Evolutionary conservation across 768 basidiomycete genomes (phyloP).

Genomic region (Hericium alpestre): DNA sequence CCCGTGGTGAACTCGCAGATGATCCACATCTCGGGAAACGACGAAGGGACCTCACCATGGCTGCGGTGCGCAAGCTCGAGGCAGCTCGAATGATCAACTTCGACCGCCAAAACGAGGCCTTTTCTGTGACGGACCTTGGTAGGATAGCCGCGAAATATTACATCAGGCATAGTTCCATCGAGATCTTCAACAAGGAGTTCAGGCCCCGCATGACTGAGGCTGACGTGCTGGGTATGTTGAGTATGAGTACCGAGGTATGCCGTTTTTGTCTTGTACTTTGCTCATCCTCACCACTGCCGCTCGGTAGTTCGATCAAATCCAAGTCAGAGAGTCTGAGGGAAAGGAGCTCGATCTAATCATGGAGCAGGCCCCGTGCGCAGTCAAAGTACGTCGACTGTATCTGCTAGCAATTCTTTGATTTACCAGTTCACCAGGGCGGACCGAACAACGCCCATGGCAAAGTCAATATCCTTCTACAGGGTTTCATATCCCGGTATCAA

Average conservation of each 20-base stretch:
- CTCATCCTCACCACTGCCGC: not conserved
- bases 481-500: slow-evolving; percentile 68
- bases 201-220: slow-evolving; percentile 83
- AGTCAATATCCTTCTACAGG: slow-evolving; percentile 91
- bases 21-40: slow-evolving; percentile 67
- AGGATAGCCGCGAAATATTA: slow-evolving; percentile 96
- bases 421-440: slow-evolving; percentile 40
- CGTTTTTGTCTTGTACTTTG: not conserved
- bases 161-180: slow-evolving; percentile 75
- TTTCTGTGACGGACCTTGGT: slow-evolving; percentile 83
- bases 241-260: slow-evolving; percentile 81
- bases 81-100: slow-evolving; percentile 75
- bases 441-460: slow-evolving; percentile 63
- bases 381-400: slow-evolving; percentile 41
- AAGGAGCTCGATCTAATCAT: slow-evolving; percentile 69
- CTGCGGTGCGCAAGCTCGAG: slow-evolving; percentile 58
- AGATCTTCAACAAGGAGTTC: slow-evolving; percentile 75
- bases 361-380: slow-evolving; percentile 65
- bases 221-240: slow-evolving; percentile 77
- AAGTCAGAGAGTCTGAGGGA: slow-evolving; percentile 82
- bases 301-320: slow-evolving; percentile 83
- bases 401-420: not conserved
- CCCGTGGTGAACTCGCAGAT: slow-evolving; percentile 52
- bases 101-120: slow-evolving; percentile 43
- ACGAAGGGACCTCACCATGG: slow-evolving; percentile 54